Conservation (phyloP, 2,329 filamentous ascomycete genomes). For the Fusarium concolor region DNA sequence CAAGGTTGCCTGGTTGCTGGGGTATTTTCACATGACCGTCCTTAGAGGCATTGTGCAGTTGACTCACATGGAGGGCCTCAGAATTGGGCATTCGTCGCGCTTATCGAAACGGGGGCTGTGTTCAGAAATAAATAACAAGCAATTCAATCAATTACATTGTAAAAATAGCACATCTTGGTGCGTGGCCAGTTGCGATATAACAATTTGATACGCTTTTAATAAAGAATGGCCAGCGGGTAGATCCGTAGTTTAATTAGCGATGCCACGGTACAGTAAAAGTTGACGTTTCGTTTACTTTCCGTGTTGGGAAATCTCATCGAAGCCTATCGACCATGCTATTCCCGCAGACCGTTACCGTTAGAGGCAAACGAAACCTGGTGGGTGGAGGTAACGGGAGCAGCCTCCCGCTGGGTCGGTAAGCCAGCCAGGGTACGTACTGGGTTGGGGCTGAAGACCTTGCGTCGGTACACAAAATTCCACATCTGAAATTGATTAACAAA, state of each 20-base stretch:
- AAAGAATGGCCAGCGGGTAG: constrained; percentile 33
- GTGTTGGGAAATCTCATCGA: constrained; percentile 33
- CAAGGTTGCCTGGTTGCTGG: constrained; percentile 15
- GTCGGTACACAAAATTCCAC: constrained; percentile 34
- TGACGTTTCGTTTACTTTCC: constrained; percentile 37
- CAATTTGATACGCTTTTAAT: constrained; percentile 12
- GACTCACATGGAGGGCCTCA: constrained; percentile 39
- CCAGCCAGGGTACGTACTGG: constrained; percentile 21
- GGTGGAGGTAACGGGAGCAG: constrained; percentile 26
- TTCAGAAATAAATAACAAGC: background rate
- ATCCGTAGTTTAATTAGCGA: constrained; percentile 37
- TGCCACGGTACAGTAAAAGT: background rate
- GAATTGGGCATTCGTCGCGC: constrained; percentile 9
- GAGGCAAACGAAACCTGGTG: constrained; percentile 7
- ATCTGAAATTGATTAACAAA: constrained; percentile 16
- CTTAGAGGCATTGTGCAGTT: constrained; percentile 14
- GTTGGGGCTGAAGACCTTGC: constrained; percentile 33
- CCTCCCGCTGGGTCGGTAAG: constrained; percentile 22
- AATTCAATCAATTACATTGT: background rate
- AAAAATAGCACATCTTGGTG: constrained; percentile 3
- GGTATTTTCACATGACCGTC: constrained; percentile 34
- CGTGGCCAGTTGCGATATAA: constrained; percentile 4
- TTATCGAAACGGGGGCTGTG: constrained; percentile 27
- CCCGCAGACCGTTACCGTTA: constrained; percentile 33
- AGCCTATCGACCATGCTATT: constrained; percentile 20